phyloP scores from a whole-genome alignment of 805 yeast genomes.

The Kluyveromyces wickerhamii region DNA sequence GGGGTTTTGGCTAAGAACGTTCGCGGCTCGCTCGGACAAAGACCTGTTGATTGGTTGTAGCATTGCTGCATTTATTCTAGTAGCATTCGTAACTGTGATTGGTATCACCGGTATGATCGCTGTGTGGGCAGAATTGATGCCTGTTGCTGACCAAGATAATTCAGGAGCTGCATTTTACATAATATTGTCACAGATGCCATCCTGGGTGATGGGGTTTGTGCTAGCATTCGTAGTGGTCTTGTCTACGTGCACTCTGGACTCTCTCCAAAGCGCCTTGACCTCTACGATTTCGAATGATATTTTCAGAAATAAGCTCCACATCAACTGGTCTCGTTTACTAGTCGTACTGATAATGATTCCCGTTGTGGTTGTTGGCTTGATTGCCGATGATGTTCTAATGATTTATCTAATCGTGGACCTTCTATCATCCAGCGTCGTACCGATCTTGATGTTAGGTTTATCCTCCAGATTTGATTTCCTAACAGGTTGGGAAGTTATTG shows the following conservation, averaged over 20 bases:
- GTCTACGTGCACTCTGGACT: slow-evolving; percentile 85
- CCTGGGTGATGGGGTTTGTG: slow-evolving; percentile 81
- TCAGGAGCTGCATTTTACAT: slow-evolving; percentile 68
- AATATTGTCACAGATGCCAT: slow-evolving; percentile 63
- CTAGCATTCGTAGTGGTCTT: slow-evolving; percentile 64
- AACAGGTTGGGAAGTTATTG: slow-evolving; percentile 71
- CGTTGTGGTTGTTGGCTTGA: slow-evolving; percentile 74
- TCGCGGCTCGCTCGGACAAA: slow-evolving; percentile 72
- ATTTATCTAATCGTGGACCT: slow-evolving; percentile 88
- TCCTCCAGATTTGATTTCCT: slow-evolving; percentile 58
- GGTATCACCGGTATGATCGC: slow-evolving; percentile 84
- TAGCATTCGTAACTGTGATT: slow-evolving; percentile 56
- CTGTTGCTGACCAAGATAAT: slow-evolving; percentile 36
- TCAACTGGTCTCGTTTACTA: slow-evolving; percentile 57
- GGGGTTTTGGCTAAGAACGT: slow-evolving; percentile 92
- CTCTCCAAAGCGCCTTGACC: slow-evolving; percentile 80
- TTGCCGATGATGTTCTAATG: slow-evolving; percentile 75
- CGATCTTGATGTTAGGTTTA: slow-evolving; percentile 74
- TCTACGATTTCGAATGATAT: slow-evolving; percentile 85
- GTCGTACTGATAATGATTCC: slow-evolving; percentile 82
- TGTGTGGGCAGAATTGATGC: slow-evolving; percentile 74
- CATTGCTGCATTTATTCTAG: slow-evolving; percentile 61
- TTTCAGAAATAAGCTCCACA: slow-evolving; percentile 70
- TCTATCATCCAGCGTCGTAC: slow-evolving; percentile 80
- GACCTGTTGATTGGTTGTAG: slow-evolving; percentile 71